These are phyloP conservation scores for Galerina sulciceps DNA, from an alignment of 768 basidiomycete genomes.

Conservation along the genomic window DNA sequence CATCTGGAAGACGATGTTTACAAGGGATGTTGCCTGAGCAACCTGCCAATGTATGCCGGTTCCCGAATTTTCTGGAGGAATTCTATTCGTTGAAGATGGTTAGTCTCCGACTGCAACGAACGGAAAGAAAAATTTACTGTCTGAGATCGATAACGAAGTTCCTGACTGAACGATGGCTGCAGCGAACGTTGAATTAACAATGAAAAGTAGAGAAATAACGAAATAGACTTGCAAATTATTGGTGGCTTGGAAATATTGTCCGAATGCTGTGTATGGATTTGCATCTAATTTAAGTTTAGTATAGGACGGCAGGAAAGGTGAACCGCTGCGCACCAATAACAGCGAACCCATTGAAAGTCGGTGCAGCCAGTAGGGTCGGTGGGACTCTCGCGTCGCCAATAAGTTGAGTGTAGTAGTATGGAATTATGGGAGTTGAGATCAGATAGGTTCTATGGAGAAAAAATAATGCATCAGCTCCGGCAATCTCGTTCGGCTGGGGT, in stretches of 20 bases:
- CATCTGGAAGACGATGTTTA: slow-evolving; percentile 75
- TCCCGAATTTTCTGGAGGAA: slow-evolving; percentile 54
- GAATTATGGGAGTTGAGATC: slow-evolving; percentile 66
- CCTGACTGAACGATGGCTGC: slow-evolving; percentile 69
- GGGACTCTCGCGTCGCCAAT: slow-evolving; percentile 74
- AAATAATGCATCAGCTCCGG: neutral
- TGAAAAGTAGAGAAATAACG: neutral
- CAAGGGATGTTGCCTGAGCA: slow-evolving; percentile 73
- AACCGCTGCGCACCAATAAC: slow-evolving; percentile 60
- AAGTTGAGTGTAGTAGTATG: slow-evolving; percentile 78
- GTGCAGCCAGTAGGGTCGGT: slow-evolving; percentile 66
- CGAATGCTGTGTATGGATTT: slow-evolving; percentile 68
- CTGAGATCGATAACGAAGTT: slow-evolving; percentile 75
- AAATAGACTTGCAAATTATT: slow-evolving; percentile 63
- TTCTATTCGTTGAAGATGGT: slow-evolving; percentile 24
- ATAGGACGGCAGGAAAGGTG: no score
- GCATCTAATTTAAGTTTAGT: slow-evolving; percentile 47
- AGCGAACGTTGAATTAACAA: neutral
- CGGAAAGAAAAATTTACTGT: slow-evolving; percentile 30
- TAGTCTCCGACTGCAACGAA: neutral
- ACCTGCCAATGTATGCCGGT: slow-evolving; percentile 87
- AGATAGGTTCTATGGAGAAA: slow-evolving; percentile 42
- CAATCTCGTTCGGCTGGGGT: neutral
- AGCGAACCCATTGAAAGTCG: slow-evolving; percentile 68
- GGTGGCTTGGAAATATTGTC: slow-evolving; percentile 66